Conservation (phyloP, 441 rosid species). For the Croton setiger region DNA sequence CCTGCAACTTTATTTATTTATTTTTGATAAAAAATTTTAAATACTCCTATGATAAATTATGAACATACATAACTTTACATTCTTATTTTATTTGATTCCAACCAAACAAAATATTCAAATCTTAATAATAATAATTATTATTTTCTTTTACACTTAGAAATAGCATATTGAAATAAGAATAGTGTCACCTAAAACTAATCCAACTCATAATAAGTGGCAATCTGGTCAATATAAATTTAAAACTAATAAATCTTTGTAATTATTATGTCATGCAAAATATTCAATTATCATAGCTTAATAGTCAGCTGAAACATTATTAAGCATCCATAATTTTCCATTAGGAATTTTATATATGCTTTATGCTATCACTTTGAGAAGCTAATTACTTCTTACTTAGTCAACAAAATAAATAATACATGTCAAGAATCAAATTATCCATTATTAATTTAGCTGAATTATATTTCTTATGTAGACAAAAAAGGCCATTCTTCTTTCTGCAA, state of each 20-base stretch:
- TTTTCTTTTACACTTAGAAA: too few species aligned
- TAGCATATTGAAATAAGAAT: too few species aligned
- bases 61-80: too few species aligned
- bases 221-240: not conserved
- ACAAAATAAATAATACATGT: not conserved
- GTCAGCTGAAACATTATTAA: slow-evolving; percentile 7
- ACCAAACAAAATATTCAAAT: too few species aligned
- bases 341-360: not conserved
- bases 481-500: not conserved
- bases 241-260: not conserved
- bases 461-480: not conserved
- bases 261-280: not conserved
- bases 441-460: not conserved
- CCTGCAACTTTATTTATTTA: too few species aligned
- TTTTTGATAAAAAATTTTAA: too few species aligned
- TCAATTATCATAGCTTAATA: not conserved
- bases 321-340: slow-evolving; percentile 1
- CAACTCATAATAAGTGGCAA: not conserved
- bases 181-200: too few species aligned
- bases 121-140: too few species aligned
- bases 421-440: slow-evolving; percentile 18
- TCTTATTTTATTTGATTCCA: too few species aligned
- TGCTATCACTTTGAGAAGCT: slow-evolving; percentile 1
- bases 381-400: not conserved
- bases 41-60: too few species aligned